Percentiles rank a stretch among this genome's conserved stretches.
These are phyloP conservation scores for Plasmodium malariae DNA, from an alignment of 169 alveolate genomes.

Conservation along the genomic window DNA sequence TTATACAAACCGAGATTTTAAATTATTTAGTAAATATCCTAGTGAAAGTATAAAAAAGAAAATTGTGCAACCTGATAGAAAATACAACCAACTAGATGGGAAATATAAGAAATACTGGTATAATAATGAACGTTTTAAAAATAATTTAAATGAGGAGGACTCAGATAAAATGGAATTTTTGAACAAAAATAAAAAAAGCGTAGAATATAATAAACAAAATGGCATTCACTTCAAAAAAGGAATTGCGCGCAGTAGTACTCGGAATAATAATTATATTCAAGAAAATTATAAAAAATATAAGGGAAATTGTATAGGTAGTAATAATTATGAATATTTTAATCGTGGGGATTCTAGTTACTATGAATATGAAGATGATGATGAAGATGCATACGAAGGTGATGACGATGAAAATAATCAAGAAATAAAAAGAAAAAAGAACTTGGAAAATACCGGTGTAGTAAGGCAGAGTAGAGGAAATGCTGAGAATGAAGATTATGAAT, in stretches of 20 bases:
- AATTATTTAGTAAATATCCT: conserved; percentile 31
- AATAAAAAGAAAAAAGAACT: neutral
- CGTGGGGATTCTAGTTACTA: neutral
- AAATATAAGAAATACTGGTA: neutral
- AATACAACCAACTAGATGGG: neutral
- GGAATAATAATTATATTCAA: neutral
- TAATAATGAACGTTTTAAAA: neutral
- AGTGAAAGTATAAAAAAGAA: conserved; percentile 10
- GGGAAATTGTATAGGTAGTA: neutral
- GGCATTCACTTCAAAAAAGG: conserved; percentile 4
- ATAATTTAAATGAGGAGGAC: conserved; percentile 24
- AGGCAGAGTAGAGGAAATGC: neutral
- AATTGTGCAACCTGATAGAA: neutral
- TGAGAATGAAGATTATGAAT: neutral
- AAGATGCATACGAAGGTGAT: neutral
- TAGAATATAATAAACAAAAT: conserved; percentile 20
- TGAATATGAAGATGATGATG: neutral
- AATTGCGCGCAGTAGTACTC: neutral
- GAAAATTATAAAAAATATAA: conserved; percentile 17
- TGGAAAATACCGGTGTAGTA: neutral
- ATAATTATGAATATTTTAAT: conserved; percentile 3
- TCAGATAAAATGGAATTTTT: conserved; percentile 36
- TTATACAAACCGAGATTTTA: conserved; percentile 25
- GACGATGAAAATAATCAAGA: neutral
- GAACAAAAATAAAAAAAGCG: conserved; percentile 48